Evolutionary conservation across 768 basidiomycete species (phyloP), one percentile per base, ranked within the genome.

Genomic region (Amanita pallidorosea): DNA sequence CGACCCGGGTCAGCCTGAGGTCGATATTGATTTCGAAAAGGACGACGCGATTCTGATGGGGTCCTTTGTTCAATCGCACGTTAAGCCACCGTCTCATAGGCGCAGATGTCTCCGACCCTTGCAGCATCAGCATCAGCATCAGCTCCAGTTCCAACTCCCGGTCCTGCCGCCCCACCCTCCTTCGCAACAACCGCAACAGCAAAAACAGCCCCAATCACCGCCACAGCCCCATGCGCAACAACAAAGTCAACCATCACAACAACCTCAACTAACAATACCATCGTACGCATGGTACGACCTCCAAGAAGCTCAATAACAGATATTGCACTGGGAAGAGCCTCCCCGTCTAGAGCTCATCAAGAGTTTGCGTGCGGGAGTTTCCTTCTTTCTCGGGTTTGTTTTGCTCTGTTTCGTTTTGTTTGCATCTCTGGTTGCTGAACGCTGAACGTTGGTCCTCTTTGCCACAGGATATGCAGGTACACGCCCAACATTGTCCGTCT

Each of bases 341-440:
- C 62, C 62, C 23, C 43, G 48, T n/a, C 40, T 60, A 17, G 47
- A 54, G n/a, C n/a, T 50, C 11, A 55, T 60, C 5, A 51, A 52
- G 43, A 60, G 52, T 56, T 52, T 40, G 62, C 60, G 34, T 63
- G 62, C 48, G 62, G 61, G 13, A 51, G 62, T 60, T 15, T 17
- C 15, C 13, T 37, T 25, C 25, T 25, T 25, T 25, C 7, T 25
- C 25, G 6, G 25, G 4, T 1, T 25, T 25, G 25, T 25, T 25
- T 25, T 25, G 25, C 25, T 25, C 25, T 25, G 25, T 25, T 25
- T 25, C 1, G 25, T 4, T 25, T n/a, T n/a, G n/a, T n/a, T n/a
- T n/a, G n/a, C n/a, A n/a, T n/a, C n/a, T n/a, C n/a, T n/a, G n/a
- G n/a, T 25, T 4, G 25, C 25, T 25, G 25, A 25, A 5, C n/a